A percentile compares a stretch with the other conserved stretches of the same genome.
Evolutionary conservation across 2,329 filamentous ascomycete species (phyloP).

Genomic region (Botryotinia narcissicola): DNA sequence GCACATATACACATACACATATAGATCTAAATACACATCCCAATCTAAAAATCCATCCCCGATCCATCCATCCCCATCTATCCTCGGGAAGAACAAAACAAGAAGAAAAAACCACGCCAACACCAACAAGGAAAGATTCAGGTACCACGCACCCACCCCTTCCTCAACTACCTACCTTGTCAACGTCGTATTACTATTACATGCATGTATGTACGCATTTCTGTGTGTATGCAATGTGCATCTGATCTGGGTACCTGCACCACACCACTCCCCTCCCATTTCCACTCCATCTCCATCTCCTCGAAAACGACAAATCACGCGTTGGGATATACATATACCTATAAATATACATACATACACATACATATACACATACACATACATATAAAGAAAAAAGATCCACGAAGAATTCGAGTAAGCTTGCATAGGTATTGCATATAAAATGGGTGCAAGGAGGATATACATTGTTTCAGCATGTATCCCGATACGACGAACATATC

Average conservation of each 20-base stretch:
- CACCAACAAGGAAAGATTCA: background rate
- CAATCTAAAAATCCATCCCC: too few species aligned
- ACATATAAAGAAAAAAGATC: too few species aligned
- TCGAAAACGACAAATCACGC: background rate
- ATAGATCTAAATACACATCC: too few species aligned
- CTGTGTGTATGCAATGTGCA: too few species aligned
- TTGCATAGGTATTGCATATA: background rate
- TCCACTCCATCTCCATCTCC: background rate
- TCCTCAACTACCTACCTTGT: background rate
- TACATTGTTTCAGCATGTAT: background rate
- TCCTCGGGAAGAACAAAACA: background rate
- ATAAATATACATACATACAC: too few species aligned
- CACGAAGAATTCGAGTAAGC: background rate
- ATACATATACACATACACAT: too few species aligned
- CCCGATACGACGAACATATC: background rate
- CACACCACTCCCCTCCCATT: background rate
- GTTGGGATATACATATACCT: background rate
- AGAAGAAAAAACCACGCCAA: background rate
- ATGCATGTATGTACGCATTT: background rate
- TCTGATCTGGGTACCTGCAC: background rate
- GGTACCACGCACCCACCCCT: background rate
- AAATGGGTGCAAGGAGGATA: background rate
- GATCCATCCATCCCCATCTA: background rate
- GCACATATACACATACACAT: too few species aligned
- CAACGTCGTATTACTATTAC: constrained; percentile 4